Percentiles rank a stretch among this genome's conserved stretches.
Conservation (phyloP, 495 filamentous ascomycete species). For the Aspergillus haitiensis region DNA sequence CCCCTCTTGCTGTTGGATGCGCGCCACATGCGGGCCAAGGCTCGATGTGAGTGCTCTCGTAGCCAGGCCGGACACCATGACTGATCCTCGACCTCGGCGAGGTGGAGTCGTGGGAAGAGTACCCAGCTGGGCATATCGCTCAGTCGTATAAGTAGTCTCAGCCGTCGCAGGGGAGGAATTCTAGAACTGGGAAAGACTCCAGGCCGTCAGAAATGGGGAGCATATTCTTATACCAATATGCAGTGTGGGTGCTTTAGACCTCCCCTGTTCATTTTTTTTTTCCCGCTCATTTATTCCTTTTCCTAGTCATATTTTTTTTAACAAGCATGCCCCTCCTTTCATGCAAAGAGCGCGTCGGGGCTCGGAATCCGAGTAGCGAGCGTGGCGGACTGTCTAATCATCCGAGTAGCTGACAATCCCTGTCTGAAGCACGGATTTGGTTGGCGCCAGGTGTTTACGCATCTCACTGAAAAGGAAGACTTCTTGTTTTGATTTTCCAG, state of each 20-base stretch:
- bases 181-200: neutral
- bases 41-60: constrained; percentile 2
- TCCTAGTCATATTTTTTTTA: no score
- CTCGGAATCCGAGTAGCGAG: neutral
- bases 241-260: neutral
- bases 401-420: neutral
- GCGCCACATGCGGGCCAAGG: neutral
- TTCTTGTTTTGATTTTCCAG: neutral
- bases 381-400: neutral
- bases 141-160: no score
- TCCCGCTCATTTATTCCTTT: no score
- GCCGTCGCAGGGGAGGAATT: neutral
- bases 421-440: neutral
- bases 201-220: neutral
- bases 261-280: no score
- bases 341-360: neutral
- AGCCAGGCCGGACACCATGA: constrained; percentile 2
- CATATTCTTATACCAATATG: neutral
- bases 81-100: constrained; percentile 3
- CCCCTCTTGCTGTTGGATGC: neutral
- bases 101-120: neutral
- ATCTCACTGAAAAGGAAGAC: no score
- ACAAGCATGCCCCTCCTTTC: no score
- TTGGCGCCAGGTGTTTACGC: no score
- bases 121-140: constrained; percentile 1